phyloP scores from a whole-genome alignment of 108 stramenopile species.

The Asterionellopsis glacialis region DNA sequence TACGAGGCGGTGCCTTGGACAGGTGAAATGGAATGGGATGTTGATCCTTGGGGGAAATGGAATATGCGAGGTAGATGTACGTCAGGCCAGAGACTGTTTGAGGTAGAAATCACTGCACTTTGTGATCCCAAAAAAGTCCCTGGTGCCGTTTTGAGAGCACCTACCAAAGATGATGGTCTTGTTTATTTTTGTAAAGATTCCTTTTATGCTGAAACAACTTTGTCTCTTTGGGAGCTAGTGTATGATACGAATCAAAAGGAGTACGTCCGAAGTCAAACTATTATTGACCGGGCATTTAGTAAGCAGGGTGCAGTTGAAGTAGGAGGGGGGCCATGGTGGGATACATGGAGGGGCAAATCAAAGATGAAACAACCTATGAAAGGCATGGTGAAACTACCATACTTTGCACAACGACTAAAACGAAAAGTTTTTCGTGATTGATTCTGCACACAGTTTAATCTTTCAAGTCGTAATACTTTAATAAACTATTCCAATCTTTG shows the following conservation, averaged over 20 bases:
- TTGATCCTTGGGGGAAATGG: slow-evolving; percentile 71
- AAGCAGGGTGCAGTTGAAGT: slow-evolving; percentile 69
- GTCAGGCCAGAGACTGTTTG: slow-evolving; percentile 34
- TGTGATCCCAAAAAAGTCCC: slow-evolving; percentile 23
- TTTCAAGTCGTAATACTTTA: too few species aligned
- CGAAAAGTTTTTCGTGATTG: too few species aligned
- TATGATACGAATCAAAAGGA: slow-evolving; percentile 38
- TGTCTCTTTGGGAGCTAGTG: slow-evolving; percentile 70
- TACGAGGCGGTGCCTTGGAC: slow-evolving; percentile 87
- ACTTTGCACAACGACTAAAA: too few species aligned
- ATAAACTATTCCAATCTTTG: too few species aligned
- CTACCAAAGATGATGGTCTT: slow-evolving; percentile 77
- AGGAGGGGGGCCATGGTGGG: slow-evolving; percentile 62
- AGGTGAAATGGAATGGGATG: slow-evolving; percentile 80
- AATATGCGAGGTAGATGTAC: slow-evolving; percentile 55
- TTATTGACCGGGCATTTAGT: slow-evolving; percentile 54
- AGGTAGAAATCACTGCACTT: slow-evolving; percentile 39
- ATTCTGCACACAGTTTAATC: too few species aligned
- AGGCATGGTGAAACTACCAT: too few species aligned
- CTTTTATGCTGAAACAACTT: slow-evolving; percentile 51
- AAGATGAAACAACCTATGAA: slow-evolving; percentile 37
- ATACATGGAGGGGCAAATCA: slow-evolving; percentile 35
- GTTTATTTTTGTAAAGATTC: slow-evolving; percentile 81
- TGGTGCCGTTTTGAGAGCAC: slow-evolving; percentile 74
- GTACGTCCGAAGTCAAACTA: slow-evolving; percentile 36